phyloP scores from a whole-genome alignment of 129 eudicot genomes.

The Flaveria brownii region DNA sequence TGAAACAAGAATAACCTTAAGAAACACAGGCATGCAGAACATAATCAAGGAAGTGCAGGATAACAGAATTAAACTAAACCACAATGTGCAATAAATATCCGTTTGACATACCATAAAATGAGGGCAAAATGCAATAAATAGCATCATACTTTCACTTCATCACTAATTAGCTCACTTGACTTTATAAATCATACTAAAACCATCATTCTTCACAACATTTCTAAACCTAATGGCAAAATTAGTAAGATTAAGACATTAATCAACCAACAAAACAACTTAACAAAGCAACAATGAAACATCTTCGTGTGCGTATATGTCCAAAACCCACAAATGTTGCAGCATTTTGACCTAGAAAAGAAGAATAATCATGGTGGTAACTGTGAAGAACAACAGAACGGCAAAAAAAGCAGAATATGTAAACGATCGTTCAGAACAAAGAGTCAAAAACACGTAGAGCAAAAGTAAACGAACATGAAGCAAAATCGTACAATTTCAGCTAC shows the following conservation, averaged over 20 bases:
- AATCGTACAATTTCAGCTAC: conserved; percentile 35
- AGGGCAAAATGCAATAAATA: background rate
- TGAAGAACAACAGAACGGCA: conserved; percentile 1
- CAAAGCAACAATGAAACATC: conserved; percentile 1
- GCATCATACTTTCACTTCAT: conserved; percentile 3
- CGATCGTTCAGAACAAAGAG: conserved; percentile 17
- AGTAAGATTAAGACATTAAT: background rate
- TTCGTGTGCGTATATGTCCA: background rate
- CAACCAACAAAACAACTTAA: conserved; percentile 3
- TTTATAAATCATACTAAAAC: background rate
- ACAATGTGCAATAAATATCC: conserved; percentile 15
- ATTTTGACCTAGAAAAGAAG: conserved; percentile 18
- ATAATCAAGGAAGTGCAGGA: background rate
- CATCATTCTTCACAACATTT: background rate
- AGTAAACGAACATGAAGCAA: conserved; percentile 1
- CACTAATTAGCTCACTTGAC: background rate
- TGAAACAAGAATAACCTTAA: conserved; percentile 11
- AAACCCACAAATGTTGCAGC: background rate
- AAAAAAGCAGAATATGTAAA: conserved; percentile 4
- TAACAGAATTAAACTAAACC: background rate
- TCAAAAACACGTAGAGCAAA: background rate
- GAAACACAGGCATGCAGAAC: conserved; percentile 6
- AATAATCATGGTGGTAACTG: background rate
- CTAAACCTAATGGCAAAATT: background rate
- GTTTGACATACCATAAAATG: background rate